Conservation (phyloP, 2,329 filamentous ascomycete genomes). For the Podosphaera aphanis region DNA sequence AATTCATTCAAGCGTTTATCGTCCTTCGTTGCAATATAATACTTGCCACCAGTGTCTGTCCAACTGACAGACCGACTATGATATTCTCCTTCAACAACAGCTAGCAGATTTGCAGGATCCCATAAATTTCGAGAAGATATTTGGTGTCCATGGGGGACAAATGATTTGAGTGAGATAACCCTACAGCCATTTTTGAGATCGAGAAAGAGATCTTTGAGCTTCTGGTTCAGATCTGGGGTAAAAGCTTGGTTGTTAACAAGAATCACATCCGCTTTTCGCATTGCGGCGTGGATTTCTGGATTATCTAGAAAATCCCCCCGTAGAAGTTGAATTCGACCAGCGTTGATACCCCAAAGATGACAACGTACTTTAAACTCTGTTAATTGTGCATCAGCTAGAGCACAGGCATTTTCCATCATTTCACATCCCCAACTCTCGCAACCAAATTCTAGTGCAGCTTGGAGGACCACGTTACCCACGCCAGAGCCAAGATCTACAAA, state of each 20-base stretch:
- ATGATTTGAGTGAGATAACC: constrained; percentile 79
- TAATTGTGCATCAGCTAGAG: constrained; percentile 57
- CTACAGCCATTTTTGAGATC: constrained; percentile 79
- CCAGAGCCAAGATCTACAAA: constrained; percentile 92
- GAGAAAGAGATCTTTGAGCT: constrained; percentile 68
- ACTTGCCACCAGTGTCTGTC: constrained; percentile 64
- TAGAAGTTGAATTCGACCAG: constrained; percentile 59
- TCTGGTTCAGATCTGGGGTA: constrained; percentile 64
- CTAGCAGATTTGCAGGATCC: constrained; percentile 62
- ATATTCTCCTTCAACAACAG: constrained; percentile 48
- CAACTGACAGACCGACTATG: constrained; percentile 59
- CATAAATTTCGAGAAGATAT: constrained; percentile 49
- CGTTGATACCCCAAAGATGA: constrained; percentile 65
- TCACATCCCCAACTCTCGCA: constrained; percentile 94
- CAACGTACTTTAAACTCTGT: constrained; percentile 69
- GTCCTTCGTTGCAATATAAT: constrained; percentile 62
- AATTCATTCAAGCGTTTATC: constrained; percentile 3
- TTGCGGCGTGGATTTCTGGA: constrained; percentile 40
- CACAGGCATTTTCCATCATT: constrained; percentile 78
- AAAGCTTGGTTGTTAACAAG: constrained; percentile 98
- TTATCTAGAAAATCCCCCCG: constrained; percentile 67
- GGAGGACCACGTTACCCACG: constrained; percentile 84
- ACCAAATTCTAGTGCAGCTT: constrained; percentile 78
- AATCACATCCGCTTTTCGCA: constrained; percentile 79
- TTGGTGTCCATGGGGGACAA: constrained; percentile 59